phyloP scores from a whole-genome alignment of 1,139 yeast species.

The Geotrichum armillariae region DNA sequence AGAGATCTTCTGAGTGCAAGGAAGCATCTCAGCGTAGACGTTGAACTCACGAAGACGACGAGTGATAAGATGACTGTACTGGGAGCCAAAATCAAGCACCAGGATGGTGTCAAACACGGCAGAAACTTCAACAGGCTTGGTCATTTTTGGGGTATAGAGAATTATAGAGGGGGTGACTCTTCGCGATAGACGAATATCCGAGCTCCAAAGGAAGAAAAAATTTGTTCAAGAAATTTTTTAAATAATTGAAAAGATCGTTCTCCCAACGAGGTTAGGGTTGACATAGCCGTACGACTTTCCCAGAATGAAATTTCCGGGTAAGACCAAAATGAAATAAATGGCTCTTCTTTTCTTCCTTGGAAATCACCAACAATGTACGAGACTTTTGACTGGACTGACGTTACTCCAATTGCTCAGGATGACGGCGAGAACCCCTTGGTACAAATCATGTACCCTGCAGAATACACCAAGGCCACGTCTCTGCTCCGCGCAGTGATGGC shows the following conservation, averaged over 20 bases:
- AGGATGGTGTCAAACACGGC: constrained; percentile 91
- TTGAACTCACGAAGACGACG: constrained; percentile 98
- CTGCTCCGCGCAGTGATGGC: constrained; percentile 61
- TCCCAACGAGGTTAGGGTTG: constrained; percentile 1
- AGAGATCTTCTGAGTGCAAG: constrained; percentile 94
- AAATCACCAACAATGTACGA: background rate
- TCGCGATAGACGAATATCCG: constrained; percentile 3
- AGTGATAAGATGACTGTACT: constrained; percentile 94
- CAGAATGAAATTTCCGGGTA: constrained; percentile 1
- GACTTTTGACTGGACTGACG: constrained; percentile 39
- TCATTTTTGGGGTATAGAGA: constrained; percentile 12
- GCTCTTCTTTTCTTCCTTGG: background rate
- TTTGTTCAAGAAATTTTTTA: background rate
- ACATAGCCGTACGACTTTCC: background rate
- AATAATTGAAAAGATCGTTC: too few species aligned
- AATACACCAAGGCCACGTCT: constrained; percentile 63
- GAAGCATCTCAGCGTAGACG: constrained; percentile 98
- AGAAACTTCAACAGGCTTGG: constrained; percentile 53
- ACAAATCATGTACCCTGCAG: constrained; percentile 73
- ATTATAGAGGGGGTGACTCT: constrained; percentile 12
- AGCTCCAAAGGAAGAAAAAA: constrained; percentile 3
- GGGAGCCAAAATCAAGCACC: constrained; percentile 98
- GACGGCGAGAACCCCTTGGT: constrained; percentile 55
- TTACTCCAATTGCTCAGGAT: constrained; percentile 38
- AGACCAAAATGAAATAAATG: background rate